Conservation (phyloP, 2,329 filamentous ascomycete genomes). For the Beauveria bassiana region DNA sequence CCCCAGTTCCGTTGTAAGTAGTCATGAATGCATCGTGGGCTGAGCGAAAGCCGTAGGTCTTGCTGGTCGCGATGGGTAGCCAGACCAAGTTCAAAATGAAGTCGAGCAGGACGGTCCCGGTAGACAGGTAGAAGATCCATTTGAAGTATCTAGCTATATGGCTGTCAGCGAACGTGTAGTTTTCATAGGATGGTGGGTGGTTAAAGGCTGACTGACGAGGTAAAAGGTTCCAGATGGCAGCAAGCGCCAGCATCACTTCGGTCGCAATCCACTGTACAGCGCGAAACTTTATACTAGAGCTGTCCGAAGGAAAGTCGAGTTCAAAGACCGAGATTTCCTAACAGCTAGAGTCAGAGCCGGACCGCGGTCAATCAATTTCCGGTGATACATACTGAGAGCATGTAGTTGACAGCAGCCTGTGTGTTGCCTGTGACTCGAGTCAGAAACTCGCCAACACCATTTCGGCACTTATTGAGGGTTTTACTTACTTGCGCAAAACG, state of each 20-base stretch:
- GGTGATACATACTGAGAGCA: constrained; percentile 36
- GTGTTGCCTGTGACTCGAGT: constrained; percentile 33
- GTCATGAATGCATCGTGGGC: constrained; percentile 52
- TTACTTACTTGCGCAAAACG: constrained; percentile 41
- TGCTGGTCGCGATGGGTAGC: constrained; percentile 48
- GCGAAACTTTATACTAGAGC: constrained; percentile 46
- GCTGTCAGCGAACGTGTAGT: background rate
- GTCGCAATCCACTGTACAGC: constrained; percentile 55
- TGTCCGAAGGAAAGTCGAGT: constrained; percentile 45
- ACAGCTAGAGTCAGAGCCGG: background rate
- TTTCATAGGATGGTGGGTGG: background rate
- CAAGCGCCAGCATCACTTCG: constrained; percentile 41
- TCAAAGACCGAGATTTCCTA: constrained; percentile 52
- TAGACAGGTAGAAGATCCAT: constrained; percentile 43
- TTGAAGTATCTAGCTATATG: constrained; percentile 35
- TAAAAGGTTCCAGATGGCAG: constrained; percentile 40
- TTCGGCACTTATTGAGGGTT: background rate
- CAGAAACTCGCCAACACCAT: background rate
- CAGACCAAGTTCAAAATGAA: constrained; percentile 54
- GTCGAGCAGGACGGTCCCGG: constrained; percentile 45
- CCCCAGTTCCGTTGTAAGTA: constrained; percentile 50
- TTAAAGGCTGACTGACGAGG: constrained; percentile 34
- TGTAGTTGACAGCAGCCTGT: constrained; percentile 42
- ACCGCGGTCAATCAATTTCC: background rate
- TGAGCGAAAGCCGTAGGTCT: constrained; percentile 50